phyloP scores from a whole-genome alignment of 305 asterid species.

The Rubia peregrina region DNA sequence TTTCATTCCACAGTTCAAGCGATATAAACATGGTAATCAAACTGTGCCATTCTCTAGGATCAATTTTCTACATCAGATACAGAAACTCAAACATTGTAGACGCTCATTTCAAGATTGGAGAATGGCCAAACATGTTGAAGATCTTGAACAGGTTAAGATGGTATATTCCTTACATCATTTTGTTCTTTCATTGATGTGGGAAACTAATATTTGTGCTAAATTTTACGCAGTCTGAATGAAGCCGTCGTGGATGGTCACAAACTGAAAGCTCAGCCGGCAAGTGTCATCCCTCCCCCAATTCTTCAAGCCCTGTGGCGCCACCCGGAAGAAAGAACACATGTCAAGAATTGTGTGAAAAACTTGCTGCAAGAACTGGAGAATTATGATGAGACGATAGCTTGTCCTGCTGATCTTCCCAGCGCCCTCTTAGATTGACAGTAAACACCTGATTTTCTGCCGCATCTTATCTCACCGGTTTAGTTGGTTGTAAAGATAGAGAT shows the following conservation, averaged over 20 bases:
- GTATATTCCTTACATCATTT: background rate
- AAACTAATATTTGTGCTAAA: conserved; percentile 13
- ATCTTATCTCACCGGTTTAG: background rate
- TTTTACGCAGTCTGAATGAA: conserved; percentile 37
- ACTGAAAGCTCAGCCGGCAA: conserved; percentile 50
- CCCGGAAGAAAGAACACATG: conserved; percentile 33
- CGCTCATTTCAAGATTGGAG: conserved; percentile 35
- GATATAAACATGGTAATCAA: accelerated
- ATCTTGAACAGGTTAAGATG: conserved; percentile 47
- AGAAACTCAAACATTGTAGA: conserved; percentile 21
- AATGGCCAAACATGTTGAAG: conserved; percentile 60
- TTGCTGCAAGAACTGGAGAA: conserved; percentile 28
- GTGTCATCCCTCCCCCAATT: conserved; percentile 36
- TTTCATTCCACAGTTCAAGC: conserved; percentile 17
- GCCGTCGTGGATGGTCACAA: conserved; percentile 25
- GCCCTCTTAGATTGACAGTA: conserved; percentile 12
- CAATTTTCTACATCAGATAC: accelerated
- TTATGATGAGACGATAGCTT: background rate
- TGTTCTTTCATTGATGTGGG: conserved; percentile 7
- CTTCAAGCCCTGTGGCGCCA: conserved; percentile 43
- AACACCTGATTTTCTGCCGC: background rate
- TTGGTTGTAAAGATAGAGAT: conserved; percentile 3
- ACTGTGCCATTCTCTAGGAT: conserved; percentile 34
- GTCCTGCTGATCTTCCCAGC: conserved; percentile 9
- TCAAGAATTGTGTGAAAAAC: conserved; percentile 26